Base-by-base conservation (phyloP, 257 asterid genomes). In the Nicotiana sylvestris region DNA sequence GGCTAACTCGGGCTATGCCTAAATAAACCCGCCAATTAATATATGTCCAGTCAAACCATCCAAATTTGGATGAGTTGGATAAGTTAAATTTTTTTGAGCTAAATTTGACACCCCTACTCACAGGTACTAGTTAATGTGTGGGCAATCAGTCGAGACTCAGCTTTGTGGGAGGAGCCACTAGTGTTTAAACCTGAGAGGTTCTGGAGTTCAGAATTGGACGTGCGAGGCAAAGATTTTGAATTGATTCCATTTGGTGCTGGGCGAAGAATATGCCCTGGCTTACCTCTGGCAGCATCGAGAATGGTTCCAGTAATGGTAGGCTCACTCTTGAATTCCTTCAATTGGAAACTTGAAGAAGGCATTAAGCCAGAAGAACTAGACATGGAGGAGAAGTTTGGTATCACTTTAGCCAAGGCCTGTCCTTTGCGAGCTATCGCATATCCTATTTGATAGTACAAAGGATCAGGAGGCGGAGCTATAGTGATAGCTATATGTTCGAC, bases 111-210 rank as follows among this genome's bases (percentile, higher is more conserved):
- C 43, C 43, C 43, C 43, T 37, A 37, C 43, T 37, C 43, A 37
- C 33, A 51, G 33, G 43, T 88, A 12, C 79, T 87, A 0, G 25
- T 84, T 30, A 87, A 85, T 25, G 66, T 85, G 79, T 87, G 90
- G 90, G 83, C 85, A 32, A 87, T 65, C 0, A 85, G 86, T 9
- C 82, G 88, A 66, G 89, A 87, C 27, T 30, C 87, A 9, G 76
- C 60, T 9, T 25, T 72, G 60, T 87, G 90, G 88, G 2, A 12
- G 1, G 57, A 87, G 17, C 87, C 87, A 30, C 76, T 81, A 29
- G 55, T 33, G 2, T 87, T 87, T 11, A 76, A 66, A 70, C 88
- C 88, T 0, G 84, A 87, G 61, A 8, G 68, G 9, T 64, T 64
- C 27, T 64, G 17, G 37, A 27, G 2, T 64, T 64, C 37, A 2